Evolutionary conservation across 2,329 filamentous ascomycete genomes (phyloP), one percentile per base, ranked within the genome.

Genomic region (Emergomyces orientalis): DNA sequence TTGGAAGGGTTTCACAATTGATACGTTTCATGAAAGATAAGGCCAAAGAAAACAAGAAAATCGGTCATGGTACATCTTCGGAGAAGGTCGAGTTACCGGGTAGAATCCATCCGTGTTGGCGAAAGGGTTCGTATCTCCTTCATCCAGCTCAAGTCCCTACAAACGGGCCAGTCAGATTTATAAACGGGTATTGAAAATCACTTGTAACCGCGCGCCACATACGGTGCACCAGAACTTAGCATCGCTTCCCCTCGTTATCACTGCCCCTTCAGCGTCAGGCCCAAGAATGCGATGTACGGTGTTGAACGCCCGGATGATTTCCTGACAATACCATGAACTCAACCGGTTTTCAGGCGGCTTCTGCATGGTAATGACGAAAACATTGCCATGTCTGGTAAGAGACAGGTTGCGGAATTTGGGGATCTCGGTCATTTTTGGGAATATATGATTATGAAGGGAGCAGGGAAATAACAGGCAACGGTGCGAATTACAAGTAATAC

Each of bases 61-160:
- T 49, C 45, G 45, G 45, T 49, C 13, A 49, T 2, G 45, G 67
- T 34, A 2, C 11, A 17, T 34, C 51, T 19, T 54, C 17, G 14
- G 17, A 54, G 73, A 77, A 2, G 77, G 78, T 51, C 73, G 76
- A 55, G 79, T 77, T 25, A 84, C 83, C 60, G 85, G 84, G 13
- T 80, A 82, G 62, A 86, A 87, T 32, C 77, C 79, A 67, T 81
- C 84, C 19, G 78, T 77, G 47, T 87, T 85, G 73, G 79, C 84
- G 62, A 79, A 81, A 32, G 81, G 79, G 66, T 80, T 81, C 19
- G 74, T 76, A 57, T 79, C 77, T 13, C 70, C 67, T 66, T 81
- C 79, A 55, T 80, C 79, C 2, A 81, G 70, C 37, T 81, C 79
- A 17, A 81, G 69, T 1, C 78, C 79, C 62, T 72, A 55, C 13